A percentile compares a stretch with the other conserved stretches of the same genome.
Evolutionary conservation across 2,329 filamentous ascomycete species (phyloP).

Genomic region (Colletotrichum sidae): DNA sequence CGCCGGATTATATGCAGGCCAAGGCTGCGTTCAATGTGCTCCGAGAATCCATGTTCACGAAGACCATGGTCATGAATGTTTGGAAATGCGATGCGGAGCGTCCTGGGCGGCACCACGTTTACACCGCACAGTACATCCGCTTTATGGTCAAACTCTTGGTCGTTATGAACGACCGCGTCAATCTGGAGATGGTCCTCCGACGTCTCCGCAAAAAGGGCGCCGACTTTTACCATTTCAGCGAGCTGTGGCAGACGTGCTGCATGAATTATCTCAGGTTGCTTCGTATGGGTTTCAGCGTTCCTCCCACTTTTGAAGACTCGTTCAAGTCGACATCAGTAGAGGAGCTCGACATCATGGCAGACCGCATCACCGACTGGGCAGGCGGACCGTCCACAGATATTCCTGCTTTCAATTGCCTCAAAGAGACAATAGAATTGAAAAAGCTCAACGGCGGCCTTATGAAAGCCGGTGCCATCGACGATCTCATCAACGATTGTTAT

Average conservation of each 20-base stretch:
- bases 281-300: conserved; percentile 60
- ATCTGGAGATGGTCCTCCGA: conserved; percentile 81
- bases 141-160: conserved; percentile 83
- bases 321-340: conserved; percentile 66
- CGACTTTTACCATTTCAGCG: conserved; percentile 75
- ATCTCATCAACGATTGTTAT: conserved; percentile 93
- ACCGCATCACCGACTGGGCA: conserved; percentile 67
- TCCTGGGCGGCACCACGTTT: conserved; percentile 89
- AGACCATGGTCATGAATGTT: conserved; percentile 93
- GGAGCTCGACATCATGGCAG: conserved; percentile 68
- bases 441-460: conserved; percentile 88
- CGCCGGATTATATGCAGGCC: conserved; percentile 71
- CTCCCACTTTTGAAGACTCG: conserved; percentile 61
- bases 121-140: conserved; percentile 86
- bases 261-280: conserved; percentile 65
- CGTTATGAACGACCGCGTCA: conserved; percentile 78
- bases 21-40: conserved; percentile 85
- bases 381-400: conserved; percentile 52
- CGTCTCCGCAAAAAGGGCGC: conserved; percentile 84
- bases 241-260: conserved; percentile 69
- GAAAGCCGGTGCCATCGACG: conserved; percentile 88
- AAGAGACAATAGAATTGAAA: conserved; percentile 69
- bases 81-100: conserved; percentile 93
- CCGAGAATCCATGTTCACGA: conserved; percentile 80
- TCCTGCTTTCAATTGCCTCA: conserved; percentile 64